Evolutionary conservation across 257 asterid genomes (phyloP).

Genomic region (Nicotiana obtusifolia): DNA sequence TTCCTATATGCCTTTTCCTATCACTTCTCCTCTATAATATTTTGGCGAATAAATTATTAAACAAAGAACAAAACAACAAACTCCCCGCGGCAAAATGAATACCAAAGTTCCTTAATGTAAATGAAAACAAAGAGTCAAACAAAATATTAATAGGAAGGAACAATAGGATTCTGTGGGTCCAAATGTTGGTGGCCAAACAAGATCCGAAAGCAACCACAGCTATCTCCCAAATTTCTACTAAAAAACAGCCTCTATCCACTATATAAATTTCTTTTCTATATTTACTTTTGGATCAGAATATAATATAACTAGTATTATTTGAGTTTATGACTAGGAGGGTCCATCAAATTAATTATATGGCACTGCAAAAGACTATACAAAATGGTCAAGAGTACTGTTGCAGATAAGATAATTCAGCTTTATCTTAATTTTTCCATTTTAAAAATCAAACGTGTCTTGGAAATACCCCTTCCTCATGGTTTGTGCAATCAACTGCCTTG

Average conservation of each 20-base stretch:
- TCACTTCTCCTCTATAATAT: too few species aligned
- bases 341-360: not conserved
- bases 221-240: not conserved
- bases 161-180: not conserved
- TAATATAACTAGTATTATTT: too few species aligned
- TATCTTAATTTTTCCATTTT: too few species aligned
- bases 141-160: not conserved
- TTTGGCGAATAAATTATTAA: too few species aligned
- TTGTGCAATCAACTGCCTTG: not conserved
- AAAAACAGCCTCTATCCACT: not conserved
- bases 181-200: not conserved
- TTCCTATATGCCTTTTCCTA: too few species aligned
- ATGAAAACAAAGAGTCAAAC: not conserved
- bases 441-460: not conserved
- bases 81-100: too few species aligned
- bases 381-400: not conserved
- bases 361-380: not conserved
- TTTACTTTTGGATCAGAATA: not conserved
- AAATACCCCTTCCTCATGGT: not conserved
- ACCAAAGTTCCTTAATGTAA: not conserved
- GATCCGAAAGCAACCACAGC: not conserved
- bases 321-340: not conserved
- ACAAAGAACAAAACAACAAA: too few species aligned
- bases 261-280: too few species aligned
- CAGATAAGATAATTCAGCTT: too few species aligned